phyloP scores from a whole-genome alignment of 2,329 filamentous ascomycete genomes.

The Pseudovirgaria hyperparasitica region DNA sequence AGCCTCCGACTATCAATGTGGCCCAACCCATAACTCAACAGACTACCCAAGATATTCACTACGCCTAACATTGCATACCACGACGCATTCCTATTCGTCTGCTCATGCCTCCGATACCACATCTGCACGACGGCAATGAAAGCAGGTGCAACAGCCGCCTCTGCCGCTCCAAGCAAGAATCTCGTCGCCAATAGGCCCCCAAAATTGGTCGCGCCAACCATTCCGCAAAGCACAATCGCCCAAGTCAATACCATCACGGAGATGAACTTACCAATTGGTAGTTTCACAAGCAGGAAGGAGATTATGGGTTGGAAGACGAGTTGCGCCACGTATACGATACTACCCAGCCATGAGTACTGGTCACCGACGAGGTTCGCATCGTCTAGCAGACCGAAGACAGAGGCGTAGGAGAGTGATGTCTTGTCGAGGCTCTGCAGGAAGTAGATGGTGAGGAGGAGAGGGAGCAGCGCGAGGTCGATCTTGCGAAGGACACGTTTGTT shows the following conservation, averaged over 20 bases:
- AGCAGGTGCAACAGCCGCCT: conserved; percentile 38
- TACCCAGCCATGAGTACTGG: conserved; percentile 40
- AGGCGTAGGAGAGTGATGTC: conserved; percentile 47
- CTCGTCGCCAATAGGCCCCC: conserved; percentile 47
- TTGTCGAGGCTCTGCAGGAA: conserved; percentile 53
- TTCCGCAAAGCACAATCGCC: conserved; percentile 46
- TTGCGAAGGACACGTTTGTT: conserved; percentile 38
- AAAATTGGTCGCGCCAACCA: conserved; percentile 50
- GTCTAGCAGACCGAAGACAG: conserved; percentile 49
- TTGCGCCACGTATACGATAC: conserved; percentile 42
- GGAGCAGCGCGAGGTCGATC: conserved; percentile 39
- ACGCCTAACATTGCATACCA: conserved; percentile 49
- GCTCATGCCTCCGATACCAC: conserved; percentile 49
- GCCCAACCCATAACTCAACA: conserved; percentile 46
- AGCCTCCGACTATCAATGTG: conserved; percentile 38
- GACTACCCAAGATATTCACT: conserved; percentile 39
- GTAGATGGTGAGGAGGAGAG: conserved; percentile 47
- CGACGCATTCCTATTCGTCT: conserved; percentile 38
- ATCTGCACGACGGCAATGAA: conserved; percentile 41
- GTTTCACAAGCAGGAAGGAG: conserved; percentile 43
- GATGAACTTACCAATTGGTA: conserved; percentile 48
- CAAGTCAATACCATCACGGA: conserved; percentile 39
- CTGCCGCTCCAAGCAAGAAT: conserved; percentile 55
- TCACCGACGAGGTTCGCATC: conserved; percentile 44
- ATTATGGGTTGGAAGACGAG: conserved; percentile 40